Base-by-base conservation (phyloP, 768 basidiomycete species). In the Kwoniella dendrophila region DNA sequence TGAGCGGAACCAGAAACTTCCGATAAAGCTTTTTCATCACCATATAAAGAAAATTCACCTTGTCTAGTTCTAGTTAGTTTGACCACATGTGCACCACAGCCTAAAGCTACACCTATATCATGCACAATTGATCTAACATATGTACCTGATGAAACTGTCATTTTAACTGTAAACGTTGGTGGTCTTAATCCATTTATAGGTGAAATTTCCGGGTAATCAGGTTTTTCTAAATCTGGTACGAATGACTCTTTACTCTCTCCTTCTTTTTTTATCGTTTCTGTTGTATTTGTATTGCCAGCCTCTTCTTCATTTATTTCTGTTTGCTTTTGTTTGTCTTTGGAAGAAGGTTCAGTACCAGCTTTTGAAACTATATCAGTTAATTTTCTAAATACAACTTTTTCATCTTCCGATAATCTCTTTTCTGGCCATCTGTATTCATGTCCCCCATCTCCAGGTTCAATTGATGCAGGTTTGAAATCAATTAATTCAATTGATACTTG, bases 41-140 rank as follows among this genome's bases (percentile, higher is more conserved):
- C 77, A 64, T 61, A 54, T 47, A 71, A 62, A 26, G 61, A 41
- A 63, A 92, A 97, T 30, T 85, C 84, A 3, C 92, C 91, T 83
- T 98, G 96, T 38, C 90, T 84, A n/a, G 88, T 87, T 34, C 96
- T 86, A 14, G 86, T 89, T 62, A 98, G 83, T 7, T 88, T 90
- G 44, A 95, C 93, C 40, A 99, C 93, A 77, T 96, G 92, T 0
- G 92, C 96, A 4, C 90, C 90, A 26, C 89, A 90, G 1, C 87
- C 90, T 20, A 99, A 75, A 1, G 87, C 85, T 64, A 86, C 86
- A 16, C 89, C 92, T 7, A 99, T 83, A 77, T 99, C 96, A 76
- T 98, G 92, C 43, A 94, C 88, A 67, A 99, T 88, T 0, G 90
- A 93, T 51, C 96, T 88, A 56, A 99, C 94, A 72, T 99, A 99